Evolutionary conservation across 768 basidiomycete species (phyloP), one percentile per base, ranked within the genome.

Genomic region (Boletus insuetus): DNA sequence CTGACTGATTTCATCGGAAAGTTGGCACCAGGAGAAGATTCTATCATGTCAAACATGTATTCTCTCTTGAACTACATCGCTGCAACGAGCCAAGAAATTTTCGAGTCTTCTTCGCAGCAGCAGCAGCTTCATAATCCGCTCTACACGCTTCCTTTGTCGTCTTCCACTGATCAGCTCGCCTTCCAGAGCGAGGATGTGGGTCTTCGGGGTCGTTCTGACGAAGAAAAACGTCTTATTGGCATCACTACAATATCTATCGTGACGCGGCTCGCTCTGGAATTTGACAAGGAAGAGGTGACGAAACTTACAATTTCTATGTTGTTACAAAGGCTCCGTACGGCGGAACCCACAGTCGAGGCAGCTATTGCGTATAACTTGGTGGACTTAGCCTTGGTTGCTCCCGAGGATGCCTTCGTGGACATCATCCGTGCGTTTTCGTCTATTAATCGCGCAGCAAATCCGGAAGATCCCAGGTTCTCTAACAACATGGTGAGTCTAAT

Each of bases 31-130:
- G 91, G 90, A 41, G 90, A 94, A 60, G 94, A 94, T 66, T 80
- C 94, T 37, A 81, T 91, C 67, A 87, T 94, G 82, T 98, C 95
- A 4, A 92, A 94, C 61, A 89, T 98, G 85, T 98, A 98, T 70
- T 97, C 96, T 6, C 81, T 98, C 13, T 79, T 98, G 56, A 98
- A 98, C 68, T 89, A 91, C 69, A 87, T 98, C 55, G 85, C 91
- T 2, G 85, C 89, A 4, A 86, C 91, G 3, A 87, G 85, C 75
- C 90, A 89, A 65, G 89, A 90, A 45, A 80, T 83, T 34, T 79
- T 79, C 35, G 87, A 88, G 47, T 73, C 65, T 46, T 75, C 80
- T 3, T 77, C 73, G 38, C 69, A 78, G 10, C 69, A 78, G 10
- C 69, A 78, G 6, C 75, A 80, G 48, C 54, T 77, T 54, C 74